Conservation (phyloP, 352 stramenopile genomes). For the Phytopythium mirpurense region DNA sequence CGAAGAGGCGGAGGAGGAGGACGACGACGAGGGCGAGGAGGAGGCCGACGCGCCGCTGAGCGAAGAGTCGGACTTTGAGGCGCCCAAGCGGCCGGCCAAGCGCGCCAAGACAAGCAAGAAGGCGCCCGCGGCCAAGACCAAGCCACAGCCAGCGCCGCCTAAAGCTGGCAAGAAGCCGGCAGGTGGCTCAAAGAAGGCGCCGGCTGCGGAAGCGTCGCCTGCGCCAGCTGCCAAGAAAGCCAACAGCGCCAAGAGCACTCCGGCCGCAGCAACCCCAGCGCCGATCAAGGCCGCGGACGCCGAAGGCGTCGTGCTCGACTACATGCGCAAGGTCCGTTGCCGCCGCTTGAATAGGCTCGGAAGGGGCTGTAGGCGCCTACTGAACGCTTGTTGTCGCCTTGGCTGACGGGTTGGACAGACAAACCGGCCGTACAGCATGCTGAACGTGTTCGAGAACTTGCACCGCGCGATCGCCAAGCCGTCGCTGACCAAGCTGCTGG, state of each 20-base stretch:
- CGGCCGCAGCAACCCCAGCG: slow-evolving; percentile 8
- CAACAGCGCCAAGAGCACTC: background rate
- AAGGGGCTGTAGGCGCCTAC: no score
- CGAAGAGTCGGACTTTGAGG: slow-evolving; percentile 41
- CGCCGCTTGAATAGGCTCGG: no score
- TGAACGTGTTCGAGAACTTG: slow-evolving; percentile 86
- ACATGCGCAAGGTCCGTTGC: slow-evolving; percentile 81
- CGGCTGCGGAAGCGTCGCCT: slow-evolving; percentile 6
- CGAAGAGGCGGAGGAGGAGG: slow-evolving; percentile 22
- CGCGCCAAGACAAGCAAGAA: slow-evolving; percentile 16
- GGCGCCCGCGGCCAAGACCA: slow-evolving; percentile 9
- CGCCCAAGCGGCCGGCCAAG: slow-evolving; percentile 12
- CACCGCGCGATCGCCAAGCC: slow-evolving; percentile 68
- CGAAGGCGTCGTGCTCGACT: slow-evolving; percentile 51
- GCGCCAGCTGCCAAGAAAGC: slow-evolving; percentile 11
- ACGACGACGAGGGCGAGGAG: slow-evolving; percentile 26
- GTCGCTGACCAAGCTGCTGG: slow-evolving; percentile 68
- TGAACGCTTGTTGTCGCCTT: no score
- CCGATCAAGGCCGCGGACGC: slow-evolving; percentile 40
- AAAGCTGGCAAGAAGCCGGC: slow-evolving; percentile 8
- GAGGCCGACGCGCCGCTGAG: slow-evolving; percentile 17
- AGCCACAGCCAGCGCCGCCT: slow-evolving; percentile 15
- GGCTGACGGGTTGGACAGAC: background rate
- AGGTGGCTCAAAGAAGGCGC: background rate
- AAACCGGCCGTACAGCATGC: slow-evolving; percentile 77